Base-by-base conservation (phyloP, 2,329 filamentous ascomycete genomes). In the Ceratocystis huliohia region DNA sequence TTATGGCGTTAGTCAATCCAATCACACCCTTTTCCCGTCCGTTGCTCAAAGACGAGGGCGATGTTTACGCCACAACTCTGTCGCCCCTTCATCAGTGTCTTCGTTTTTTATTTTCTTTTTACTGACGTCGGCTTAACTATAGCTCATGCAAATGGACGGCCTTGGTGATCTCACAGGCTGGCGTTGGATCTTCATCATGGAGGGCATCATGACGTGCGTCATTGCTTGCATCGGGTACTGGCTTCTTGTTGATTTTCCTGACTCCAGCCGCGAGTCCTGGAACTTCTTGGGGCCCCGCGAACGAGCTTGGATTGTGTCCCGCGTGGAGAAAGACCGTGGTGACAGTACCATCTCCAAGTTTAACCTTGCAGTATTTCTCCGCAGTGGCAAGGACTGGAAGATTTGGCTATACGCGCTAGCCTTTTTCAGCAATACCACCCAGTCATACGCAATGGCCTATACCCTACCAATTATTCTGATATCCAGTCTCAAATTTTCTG, bases 381-480 rank as follows among this genome's bases (percentile, higher is more conserved):
- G 73, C 15, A 76, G 77, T 25, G 80, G 77, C 0, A 68, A 71
- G 1, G 81, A 86, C 75, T 79, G 76, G 77, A 83, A 82, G 73
- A 77, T 87, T 67, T 88, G 85, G 85, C 79, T 74, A 0, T 87
- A 85, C 70, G 83, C 80, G 65, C 70, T 84, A 70, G 78, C 86
- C 70, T 83, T 82, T 72, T 84, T 84, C 76, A 84, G 83, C 74
- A 82, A 83, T 1, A 91, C 88, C 0, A 88, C 88, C 10, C 82
- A 89, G 63, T 81, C 82, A 1, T 94, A 94, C 73, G 84, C 88
- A 0, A 81, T 94, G 7, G 87, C 88, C 1, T 93, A 88, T 74
- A 93, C 92, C 72, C 76, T 92, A 3, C 89, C 89, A 5, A 83
- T 92, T 71, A 89, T 94, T 70, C 82, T 95, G 15, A 75, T 78